phyloP scores from a whole-genome alignment of 139 green algal genomes.

The Chlorella sp. region DNA sequence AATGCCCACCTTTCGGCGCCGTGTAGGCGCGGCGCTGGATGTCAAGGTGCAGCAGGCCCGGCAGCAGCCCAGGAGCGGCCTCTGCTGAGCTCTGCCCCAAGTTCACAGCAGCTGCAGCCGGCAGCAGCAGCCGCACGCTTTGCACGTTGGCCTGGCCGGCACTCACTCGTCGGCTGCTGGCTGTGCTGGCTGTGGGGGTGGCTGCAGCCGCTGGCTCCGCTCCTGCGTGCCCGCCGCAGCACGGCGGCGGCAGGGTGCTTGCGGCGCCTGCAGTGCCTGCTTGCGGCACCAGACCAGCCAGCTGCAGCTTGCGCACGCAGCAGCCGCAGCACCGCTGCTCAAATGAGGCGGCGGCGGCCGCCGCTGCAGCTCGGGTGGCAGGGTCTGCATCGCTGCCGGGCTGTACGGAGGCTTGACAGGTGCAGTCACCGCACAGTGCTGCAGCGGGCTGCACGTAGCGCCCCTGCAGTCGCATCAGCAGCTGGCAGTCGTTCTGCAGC shows the following conservation, averaged over 20 bases:
- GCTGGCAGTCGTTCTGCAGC: slow-evolving; percentile 35
- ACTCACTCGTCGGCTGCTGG: neutral
- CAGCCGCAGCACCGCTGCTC: slow-evolving; percentile 43
- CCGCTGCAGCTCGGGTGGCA: neutral
- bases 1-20: slow-evolving; percentile 21
- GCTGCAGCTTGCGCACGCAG: slow-evolving; percentile 35
- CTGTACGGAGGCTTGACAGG: slow-evolving; percentile 13
- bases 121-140: slow-evolving; percentile 26
- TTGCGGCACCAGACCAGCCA: slow-evolving; percentile 3
- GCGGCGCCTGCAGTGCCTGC: neutral
- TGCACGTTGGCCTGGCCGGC: neutral
- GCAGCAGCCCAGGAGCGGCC: slow-evolving; percentile 8
- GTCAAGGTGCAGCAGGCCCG: slow-evolving; percentile 49
- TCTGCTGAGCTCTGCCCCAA: neutral
- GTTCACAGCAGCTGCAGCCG: neutral
- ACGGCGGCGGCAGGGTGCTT: neutral
- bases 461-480: slow-evolving; percentile 47
- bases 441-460: slow-evolving; percentile 39
- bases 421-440: slow-evolving; percentile 27
- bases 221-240: neutral
- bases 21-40: slow-evolving; percentile 30
- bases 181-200: neutral
- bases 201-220: neutral
- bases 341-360: neutral
- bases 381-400: neutral